phyloP scores from a whole-genome alignment of 768 basidiomycete genomes.

The Lactifluus pinguis region DNA sequence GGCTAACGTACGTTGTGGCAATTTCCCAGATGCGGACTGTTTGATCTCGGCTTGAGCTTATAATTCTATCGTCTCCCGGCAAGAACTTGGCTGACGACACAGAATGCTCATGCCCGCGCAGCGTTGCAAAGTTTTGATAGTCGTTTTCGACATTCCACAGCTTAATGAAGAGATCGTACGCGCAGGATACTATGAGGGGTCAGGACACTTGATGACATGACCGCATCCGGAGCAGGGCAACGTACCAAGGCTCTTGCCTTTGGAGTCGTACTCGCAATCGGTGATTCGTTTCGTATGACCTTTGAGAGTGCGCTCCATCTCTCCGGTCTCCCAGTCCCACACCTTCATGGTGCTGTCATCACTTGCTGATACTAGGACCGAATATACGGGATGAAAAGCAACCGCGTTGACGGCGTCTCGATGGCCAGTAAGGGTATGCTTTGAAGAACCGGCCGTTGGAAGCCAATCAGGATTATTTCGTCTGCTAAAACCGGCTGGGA shows the following conservation, averaged over 20 bases:
- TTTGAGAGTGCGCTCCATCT: constrained; percentile 49
- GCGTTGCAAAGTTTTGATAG: constrained; percentile 44
- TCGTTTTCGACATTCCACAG: constrained; percentile 49
- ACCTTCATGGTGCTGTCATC: constrained; percentile 50
- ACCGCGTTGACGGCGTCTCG: constrained; percentile 38
- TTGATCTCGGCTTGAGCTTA: constrained; percentile 46
- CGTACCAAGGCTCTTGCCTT: constrained; percentile 42
- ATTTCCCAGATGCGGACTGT: constrained; percentile 50
- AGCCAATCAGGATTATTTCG: constrained; percentile 41
- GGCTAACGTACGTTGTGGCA: constrained; percentile 36
- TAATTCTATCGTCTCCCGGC: constrained; percentile 42
- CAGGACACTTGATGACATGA: neutral
- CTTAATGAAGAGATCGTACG: constrained; percentile 48
- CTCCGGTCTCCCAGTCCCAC: constrained; percentile 58
- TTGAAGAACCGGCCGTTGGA: constrained; percentile 32
- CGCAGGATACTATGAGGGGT: constrained; percentile 39
- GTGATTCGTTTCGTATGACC: constrained; percentile 50
- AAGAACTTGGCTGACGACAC: constrained; percentile 46
- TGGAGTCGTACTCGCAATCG: constrained; percentile 49
- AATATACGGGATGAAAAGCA: constrained; percentile 51
- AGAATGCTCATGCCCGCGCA: constrained; percentile 52
- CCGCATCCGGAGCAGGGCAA: neutral
- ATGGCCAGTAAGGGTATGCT: constrained; percentile 41
- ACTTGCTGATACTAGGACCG: constrained; percentile 41
- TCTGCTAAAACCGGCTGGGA: constrained; percentile 26